These are phyloP conservation scores for Cetraspora pellucida DNA, from an alignment of 192 early-diverging fungal species.

Conservation along the genomic window DNA sequence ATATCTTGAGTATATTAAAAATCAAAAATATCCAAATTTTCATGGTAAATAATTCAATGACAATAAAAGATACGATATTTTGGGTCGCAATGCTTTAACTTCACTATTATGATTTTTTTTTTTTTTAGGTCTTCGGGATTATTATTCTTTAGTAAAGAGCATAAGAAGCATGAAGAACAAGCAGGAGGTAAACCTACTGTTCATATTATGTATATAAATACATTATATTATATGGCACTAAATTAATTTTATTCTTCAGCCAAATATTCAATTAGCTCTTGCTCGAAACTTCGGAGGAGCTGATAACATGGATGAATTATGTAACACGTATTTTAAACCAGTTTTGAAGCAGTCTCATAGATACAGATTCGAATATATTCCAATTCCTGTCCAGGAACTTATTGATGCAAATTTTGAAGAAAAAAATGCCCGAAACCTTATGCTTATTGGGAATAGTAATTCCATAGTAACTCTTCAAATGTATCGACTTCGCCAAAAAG, in stretches of 20 bases:
- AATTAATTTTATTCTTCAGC: no score
- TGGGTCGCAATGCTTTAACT: no score
- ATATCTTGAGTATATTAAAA: background rate
- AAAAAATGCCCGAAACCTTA: background rate
- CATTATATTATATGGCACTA: no score
- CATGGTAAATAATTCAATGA: background rate
- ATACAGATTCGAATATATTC: background rate
- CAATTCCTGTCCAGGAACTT: conserved; percentile 1
- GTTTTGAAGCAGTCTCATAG: background rate
- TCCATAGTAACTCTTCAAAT: conserved; percentile 20
- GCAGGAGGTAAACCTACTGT: background rate
- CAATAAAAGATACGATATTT: no score
- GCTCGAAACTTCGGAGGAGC: conserved; percentile 35
- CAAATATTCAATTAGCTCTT: conserved; percentile 20
- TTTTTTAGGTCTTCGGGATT: conserved; percentile 5
- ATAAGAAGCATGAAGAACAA: background rate
- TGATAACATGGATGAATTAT: background rate
- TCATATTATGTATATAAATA: no score
- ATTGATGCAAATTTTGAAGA: conserved; percentile 28
- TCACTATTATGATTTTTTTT: no score
- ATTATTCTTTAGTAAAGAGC: conserved; percentile 14
- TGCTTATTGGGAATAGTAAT: conserved; percentile 32
- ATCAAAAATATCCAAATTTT: conserved; percentile 22
- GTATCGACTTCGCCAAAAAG: background rate
- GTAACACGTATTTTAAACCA: background rate